Percentiles rank a stretch among this genome's conserved stretches.
These are phyloP conservation scores for Trypanosoma congolense DNA, from an alignment of 208 protist species.

Conservation along the genomic window DNA sequence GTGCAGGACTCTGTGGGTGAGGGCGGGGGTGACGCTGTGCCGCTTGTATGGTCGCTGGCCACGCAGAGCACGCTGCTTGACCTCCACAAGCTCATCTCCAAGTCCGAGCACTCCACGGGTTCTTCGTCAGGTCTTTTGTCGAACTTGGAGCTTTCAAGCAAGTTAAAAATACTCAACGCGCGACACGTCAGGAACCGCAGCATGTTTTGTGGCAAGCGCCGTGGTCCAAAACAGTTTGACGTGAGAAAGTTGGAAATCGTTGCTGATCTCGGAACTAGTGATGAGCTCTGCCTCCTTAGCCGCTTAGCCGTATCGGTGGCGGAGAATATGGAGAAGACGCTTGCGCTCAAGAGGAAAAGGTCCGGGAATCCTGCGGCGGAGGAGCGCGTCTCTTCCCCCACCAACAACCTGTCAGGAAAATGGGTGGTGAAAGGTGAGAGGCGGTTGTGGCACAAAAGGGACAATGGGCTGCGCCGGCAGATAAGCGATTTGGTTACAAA, in stretches of 20 bases:
- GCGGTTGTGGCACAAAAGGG: neutral
- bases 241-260: neutral
- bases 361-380: too few relatives aligned
- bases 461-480: neutral
- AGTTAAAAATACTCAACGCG: too few relatives aligned
- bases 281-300: neutral
- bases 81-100: neutral
- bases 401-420: neutral
- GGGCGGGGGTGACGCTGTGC: neutral
- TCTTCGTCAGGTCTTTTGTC: too few relatives aligned
- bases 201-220: neutral
- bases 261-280: neutral
- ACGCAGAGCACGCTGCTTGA: conserved; percentile 3
- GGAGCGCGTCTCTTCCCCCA: too few relatives aligned
- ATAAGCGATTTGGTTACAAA: neutral
- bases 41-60: conserved; percentile 8
- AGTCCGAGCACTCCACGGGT: too few relatives aligned
- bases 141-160: too few relatives aligned
- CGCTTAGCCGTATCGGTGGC: neutral
- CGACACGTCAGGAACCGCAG: too few relatives aligned
- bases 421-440: neutral
- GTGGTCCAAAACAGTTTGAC: too few relatives aligned
- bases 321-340: neutral
- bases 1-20: neutral
- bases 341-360: too few relatives aligned